A percentile compares a stretch with the other conserved stretches of the same genome.
These are phyloP conservation scores for Caryocar brasiliense DNA, from an alignment of 441 rosid species.

Conservation along the genomic window DNA sequence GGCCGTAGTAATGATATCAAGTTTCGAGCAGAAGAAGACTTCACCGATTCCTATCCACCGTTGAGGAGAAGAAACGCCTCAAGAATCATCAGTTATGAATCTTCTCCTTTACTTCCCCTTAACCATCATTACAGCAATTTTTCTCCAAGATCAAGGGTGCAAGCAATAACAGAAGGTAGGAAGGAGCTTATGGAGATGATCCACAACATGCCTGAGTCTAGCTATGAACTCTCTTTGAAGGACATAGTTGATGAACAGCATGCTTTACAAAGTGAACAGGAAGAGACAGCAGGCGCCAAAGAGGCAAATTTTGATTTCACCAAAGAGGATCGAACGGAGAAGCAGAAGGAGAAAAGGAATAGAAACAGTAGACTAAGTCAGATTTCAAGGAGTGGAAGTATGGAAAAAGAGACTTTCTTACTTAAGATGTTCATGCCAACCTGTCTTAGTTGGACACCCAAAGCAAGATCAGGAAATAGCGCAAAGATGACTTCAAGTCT, in stretches of 20 bases:
- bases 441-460: slow-evolving; percentile 19
- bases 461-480: slow-evolving; percentile 3
- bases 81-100: slow-evolving; percentile 4
- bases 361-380: background rate
- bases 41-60: slow-evolving; percentile 2
- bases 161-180: slow-evolving; percentile 29
- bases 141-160: slow-evolving; percentile 9
- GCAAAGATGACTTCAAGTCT: slow-evolving; percentile 13
- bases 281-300: background rate
- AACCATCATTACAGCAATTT: slow-evolving; percentile 13
- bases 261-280: background rate
- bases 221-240: slow-evolving; percentile 45
- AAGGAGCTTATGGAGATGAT: slow-evolving; percentile 46
- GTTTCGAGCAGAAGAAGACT: slow-evolving; percentile 7
- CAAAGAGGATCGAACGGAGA: slow-evolving; percentile 1
- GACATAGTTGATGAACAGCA: slow-evolving; percentile 34
- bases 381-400: slow-evolving; percentile 23
- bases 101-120: slow-evolving; percentile 22
- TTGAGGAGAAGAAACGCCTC: slow-evolving; percentile 7
- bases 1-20: background rate
- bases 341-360: slow-evolving; percentile 6
- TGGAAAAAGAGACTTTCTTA: slow-evolving; percentile 32
- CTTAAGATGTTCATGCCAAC: slow-evolving; percentile 38
- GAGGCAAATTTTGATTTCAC: slow-evolving; percentile 1
- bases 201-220: slow-evolving; percentile 29